Conservation (phyloP, 768 basidiomycete genomes). For the Gautieria morchelliformis region DNA sequence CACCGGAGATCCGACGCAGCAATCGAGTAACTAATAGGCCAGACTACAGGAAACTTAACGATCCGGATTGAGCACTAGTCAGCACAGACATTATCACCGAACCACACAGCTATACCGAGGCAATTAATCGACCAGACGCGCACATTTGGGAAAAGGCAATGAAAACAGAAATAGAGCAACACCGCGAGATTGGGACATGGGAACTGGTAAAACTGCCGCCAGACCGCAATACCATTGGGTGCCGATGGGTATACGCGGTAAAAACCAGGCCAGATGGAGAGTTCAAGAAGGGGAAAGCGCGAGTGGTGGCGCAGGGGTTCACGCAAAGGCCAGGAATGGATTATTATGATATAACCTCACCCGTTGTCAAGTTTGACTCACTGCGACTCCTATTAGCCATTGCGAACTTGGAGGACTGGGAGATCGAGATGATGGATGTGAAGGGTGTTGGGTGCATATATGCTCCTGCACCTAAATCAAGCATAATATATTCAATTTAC, state of each 20-base stretch:
- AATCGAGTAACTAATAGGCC: no score
- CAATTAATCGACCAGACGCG: slow-evolving; percentile 5
- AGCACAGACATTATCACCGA: background rate
- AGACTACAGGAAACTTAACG: no score
- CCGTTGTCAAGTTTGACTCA: slow-evolving; percentile 28
- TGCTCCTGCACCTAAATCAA: no score
- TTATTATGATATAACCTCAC: slow-evolving; percentile 29
- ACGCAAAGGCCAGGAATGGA: slow-evolving; percentile 14
- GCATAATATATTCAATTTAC: no score
- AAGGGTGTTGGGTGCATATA: no score
- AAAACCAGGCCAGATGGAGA: slow-evolving; percentile 17
- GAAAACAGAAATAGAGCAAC: slow-evolving; percentile 15
- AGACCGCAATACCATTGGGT: slow-evolving; percentile 13
- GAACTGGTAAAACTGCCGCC: slow-evolving; percentile 12
- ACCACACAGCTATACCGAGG: slow-evolving; percentile 12
- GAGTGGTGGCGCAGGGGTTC: slow-evolving; percentile 20
- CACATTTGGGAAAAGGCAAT: slow-evolving; percentile 18
- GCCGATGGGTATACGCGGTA: slow-evolving; percentile 19
- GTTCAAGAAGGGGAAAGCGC: slow-evolving; percentile 16
- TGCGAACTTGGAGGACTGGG: slow-evolving; percentile 17
- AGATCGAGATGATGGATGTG: slow-evolving; percentile 23
- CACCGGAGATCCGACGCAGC: background rate
- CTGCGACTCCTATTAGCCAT: slow-evolving; percentile 19
- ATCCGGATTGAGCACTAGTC: background rate
- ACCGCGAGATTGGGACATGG: slow-evolving; percentile 16